phyloP scores from a whole-genome alignment of 495 filamentous ascomycete species.

The Amorphotheca resinae region DNA sequence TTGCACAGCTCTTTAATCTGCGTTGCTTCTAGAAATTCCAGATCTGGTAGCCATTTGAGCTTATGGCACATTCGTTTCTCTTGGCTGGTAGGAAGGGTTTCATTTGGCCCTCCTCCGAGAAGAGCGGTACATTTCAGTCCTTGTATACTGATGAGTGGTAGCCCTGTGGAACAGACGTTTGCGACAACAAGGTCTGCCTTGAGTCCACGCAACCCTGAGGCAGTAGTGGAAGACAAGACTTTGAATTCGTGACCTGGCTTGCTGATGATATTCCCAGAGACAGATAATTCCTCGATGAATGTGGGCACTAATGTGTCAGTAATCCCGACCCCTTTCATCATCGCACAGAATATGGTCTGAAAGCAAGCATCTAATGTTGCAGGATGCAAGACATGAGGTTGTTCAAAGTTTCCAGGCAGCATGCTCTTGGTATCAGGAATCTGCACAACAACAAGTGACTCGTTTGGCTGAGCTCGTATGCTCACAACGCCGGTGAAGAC shows the following conservation, averaged over 20 bases:
- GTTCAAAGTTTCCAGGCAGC: conserved; percentile 32
- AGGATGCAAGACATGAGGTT: conserved; percentile 31
- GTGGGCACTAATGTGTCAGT: background rate
- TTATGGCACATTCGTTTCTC: background rate
- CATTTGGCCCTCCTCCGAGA: background rate
- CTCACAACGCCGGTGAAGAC: background rate
- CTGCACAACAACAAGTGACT: background rate
- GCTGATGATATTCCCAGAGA: background rate
- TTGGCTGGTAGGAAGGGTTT: background rate
- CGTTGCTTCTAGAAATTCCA: background rate
- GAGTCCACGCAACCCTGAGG: background rate
- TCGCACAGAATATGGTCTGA: background rate
- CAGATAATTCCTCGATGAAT: background rate
- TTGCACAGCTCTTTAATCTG: background rate
- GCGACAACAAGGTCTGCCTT: background rate
- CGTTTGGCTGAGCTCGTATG: background rate
- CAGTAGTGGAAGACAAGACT: background rate
- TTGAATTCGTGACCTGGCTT: background rate
- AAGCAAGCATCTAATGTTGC: conserved; percentile 25
- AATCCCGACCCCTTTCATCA: too few species aligned
- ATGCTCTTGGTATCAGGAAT: conserved; percentile 4
- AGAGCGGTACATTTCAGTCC: background rate
- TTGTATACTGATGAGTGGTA: too few species aligned
- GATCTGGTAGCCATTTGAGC: background rate
- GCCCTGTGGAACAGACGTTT: background rate